These are phyloP conservation scores for Trichoderma sp. DNA, from an alignment of 2,329 filamentous ascomycete species.

Conservation along the genomic window DNA sequence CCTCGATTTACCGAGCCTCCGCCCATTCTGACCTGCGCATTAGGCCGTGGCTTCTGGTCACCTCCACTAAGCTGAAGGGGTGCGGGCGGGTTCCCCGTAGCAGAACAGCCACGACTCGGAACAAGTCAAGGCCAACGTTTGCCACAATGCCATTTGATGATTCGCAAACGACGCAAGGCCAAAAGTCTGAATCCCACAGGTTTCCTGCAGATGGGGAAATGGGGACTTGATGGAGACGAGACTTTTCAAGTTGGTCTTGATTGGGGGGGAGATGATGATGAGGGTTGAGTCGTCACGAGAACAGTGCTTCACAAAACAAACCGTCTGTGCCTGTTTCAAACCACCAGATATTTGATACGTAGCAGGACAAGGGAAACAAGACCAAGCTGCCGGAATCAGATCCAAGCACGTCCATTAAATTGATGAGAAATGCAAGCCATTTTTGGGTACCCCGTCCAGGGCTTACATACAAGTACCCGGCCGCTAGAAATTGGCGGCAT, in stretches of 20 bases:
- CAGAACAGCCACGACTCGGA: conserved; percentile 17
- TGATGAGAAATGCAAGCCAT: too few species aligned
- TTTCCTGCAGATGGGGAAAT: background rate
- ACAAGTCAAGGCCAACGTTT: background rate
- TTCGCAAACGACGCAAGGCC: conserved; percentile 22
- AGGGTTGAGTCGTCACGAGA: too few species aligned
- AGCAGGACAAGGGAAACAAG: too few species aligned
- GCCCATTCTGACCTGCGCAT: background rate
- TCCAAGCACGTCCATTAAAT: too few species aligned
- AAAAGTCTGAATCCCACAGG: conserved; percentile 14
- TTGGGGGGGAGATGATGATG: too few species aligned
- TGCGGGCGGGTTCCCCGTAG: conserved; percentile 27
- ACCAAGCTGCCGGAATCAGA: too few species aligned
- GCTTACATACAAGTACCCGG: too few species aligned
- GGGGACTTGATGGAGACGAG: background rate
- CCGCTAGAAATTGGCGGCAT: too few species aligned
- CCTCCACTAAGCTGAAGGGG: conserved; percentile 26
- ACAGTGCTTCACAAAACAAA: too few species aligned
- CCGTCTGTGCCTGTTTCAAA: too few species aligned
- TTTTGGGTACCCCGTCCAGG: too few species aligned
- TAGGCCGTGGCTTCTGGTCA: background rate
- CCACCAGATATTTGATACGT: too few species aligned
- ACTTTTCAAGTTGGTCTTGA: background rate
- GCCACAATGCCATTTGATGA: conserved; percentile 19
- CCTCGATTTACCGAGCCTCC: conserved; percentile 2